Evolutionary conservation across 208 protist species (phyloP), one percentile per base, ranked within the genome.

Genomic region (Naegleria fowleri): DNA sequence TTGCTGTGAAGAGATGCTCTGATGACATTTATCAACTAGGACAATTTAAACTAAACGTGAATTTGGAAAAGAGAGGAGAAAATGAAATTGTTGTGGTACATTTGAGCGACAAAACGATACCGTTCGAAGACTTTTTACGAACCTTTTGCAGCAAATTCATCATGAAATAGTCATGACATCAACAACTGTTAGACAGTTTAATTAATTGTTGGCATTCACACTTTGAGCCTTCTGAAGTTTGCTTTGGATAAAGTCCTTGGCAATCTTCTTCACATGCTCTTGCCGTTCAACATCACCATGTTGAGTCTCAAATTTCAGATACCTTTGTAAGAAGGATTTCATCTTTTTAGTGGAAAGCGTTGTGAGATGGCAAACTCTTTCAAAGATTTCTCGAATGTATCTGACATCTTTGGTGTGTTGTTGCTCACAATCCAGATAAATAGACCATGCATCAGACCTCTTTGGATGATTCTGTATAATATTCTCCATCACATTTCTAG

Each of bases 291-390:
- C 91, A 48, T 93, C 93, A 76, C 98, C 98, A 92, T 98, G 91
- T 39, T 94, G 93, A 94, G 97, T 97, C 95, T 99, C 98, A 94
- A 98, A 99, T 15, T 95, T 86, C 33, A 99, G 94, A 92, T 98
- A 99, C 29, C 96, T 95, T 88, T 98, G 98, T 88, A 99, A 97
- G 84, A 99, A 95, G 29, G 25, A 38, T 89, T 89, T 55, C 86
- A 89, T 89, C 29, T 89, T 89, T 29, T 89, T 89, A 9, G 86
- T 89, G 51, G 86, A 89, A 15, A 89, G n/a, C 7, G 67, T 36
- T 15, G 39, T 67, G 22, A 89, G 51, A 67, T 89, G n/a, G 5
- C 39, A 39, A 19, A 58, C 13, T 5, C 86, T 7, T 29, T 86
- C 59, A 55, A 83, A 79, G 2, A 91, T 9, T 7, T 87, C 19